A percentile compares a stretch with the other conserved stretches of the same genome.
Evolutionary conservation across 202 grass and related monocot species (phyloP).

Genomic region (Digitaria exilis): DNA sequence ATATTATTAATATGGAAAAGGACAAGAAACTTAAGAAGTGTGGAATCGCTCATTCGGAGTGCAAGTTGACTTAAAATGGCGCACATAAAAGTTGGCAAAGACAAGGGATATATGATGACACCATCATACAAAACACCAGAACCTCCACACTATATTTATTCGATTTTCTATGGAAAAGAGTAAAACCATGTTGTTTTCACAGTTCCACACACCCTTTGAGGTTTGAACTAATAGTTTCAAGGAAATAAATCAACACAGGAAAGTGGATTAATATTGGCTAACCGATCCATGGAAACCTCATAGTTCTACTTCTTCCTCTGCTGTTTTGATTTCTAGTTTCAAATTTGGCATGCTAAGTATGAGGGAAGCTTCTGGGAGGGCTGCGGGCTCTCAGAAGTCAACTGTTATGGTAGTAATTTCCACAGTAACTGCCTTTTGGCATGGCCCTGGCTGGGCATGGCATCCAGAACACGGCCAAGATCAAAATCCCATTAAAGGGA

Average conservation of each 20-base stretch:
- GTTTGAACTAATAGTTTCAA: background rate
- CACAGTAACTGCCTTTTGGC: background rate
- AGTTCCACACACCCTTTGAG: background rate
- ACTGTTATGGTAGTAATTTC: background rate
- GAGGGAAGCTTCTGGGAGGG: background rate
- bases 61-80: constrained; percentile 4
- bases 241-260: background rate
- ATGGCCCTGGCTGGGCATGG: background rate
- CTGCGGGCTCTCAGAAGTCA: background rate
- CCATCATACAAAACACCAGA: background rate
- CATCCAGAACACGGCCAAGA: background rate
- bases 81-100: background rate
- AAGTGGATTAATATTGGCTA: background rate
- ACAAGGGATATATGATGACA: constrained; percentile 20
- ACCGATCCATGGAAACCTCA: background rate
- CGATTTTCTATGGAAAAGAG: background rate
- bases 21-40: constrained; percentile 32
- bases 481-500: background rate
- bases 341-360: background rate
- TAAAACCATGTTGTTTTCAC: constrained; percentile 3
- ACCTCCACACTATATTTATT: background rate
- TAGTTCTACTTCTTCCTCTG: background rate
- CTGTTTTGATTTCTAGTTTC: background rate
- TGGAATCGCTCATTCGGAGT: background rate
- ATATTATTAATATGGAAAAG: constrained; percentile 29